phyloP scores from a whole-genome alignment of 331 rosid genomes.

The Acacia concinna region DNA sequence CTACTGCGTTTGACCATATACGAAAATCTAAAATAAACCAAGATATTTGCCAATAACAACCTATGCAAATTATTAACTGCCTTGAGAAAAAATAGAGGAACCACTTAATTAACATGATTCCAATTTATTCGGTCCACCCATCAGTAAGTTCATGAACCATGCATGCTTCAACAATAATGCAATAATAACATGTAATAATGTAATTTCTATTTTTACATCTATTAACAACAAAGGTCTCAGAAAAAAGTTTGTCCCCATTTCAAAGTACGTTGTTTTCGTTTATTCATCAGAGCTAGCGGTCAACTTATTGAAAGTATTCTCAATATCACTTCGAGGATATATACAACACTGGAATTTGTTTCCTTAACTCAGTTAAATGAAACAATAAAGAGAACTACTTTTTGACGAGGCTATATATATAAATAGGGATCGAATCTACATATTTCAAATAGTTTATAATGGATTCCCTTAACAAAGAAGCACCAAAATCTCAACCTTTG shows the following conservation, averaged over 20 bases:
- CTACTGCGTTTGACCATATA: no score
- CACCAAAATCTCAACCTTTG: background rate
- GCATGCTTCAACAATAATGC: no score
- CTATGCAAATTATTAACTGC: no score
- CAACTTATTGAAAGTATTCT: background rate
- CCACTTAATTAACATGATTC: no score
- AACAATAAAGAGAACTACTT: background rate
- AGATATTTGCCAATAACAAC: no score
- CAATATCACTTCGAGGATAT: background rate
- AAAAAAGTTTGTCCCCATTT: background rate
- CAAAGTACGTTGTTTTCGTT: background rate
- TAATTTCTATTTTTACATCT: no score
- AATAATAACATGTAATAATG: no score
- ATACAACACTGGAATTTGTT: background rate
- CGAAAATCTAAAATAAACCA: no score
- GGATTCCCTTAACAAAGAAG: slow-evolving; percentile 12
- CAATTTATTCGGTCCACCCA: no score
- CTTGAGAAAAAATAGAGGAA: no score
- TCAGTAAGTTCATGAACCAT: no score
- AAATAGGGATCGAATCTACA: background rate
- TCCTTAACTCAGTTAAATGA: background rate
- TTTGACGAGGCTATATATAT: background rate
- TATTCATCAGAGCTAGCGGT: background rate
- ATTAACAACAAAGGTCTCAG: background rate
- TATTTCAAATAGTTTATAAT: background rate